These are phyloP conservation scores for Scopulariopsis brevicaulis DNA, from an alignment of 2,329 filamentous ascomycete species.

Conservation along the genomic window DNA sequence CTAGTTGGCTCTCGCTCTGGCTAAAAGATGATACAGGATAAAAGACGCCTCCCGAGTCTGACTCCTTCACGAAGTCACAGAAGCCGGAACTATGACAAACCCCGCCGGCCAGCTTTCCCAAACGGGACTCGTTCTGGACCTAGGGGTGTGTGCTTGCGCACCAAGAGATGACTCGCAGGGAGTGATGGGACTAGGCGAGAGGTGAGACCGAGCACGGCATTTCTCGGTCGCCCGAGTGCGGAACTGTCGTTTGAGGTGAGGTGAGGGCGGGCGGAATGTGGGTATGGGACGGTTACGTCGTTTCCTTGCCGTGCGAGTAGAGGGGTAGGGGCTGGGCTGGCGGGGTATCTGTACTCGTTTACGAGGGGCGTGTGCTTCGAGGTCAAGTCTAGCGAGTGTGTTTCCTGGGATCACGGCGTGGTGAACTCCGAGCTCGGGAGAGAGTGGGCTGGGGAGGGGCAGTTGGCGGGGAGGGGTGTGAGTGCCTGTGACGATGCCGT, in stretches of 20 bases:
- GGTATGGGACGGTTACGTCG: neutral
- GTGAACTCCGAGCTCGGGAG: too few species aligned
- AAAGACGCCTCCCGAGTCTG: neutral
- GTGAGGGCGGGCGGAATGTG: neutral
- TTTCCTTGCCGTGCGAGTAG: neutral
- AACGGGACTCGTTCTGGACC: neutral
- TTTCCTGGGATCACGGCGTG: too few species aligned
- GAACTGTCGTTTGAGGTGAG: neutral
- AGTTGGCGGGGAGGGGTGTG: too few species aligned
- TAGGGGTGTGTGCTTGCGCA: neutral
- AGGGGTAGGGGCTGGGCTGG: too few species aligned
- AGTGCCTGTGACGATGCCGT: too few species aligned
- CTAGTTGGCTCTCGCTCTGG: neutral
- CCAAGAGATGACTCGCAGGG: neutral
- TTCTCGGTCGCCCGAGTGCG: neutral
- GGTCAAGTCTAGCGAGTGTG: too few species aligned
- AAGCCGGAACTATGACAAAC: neutral
- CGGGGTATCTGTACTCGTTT: too few species aligned
- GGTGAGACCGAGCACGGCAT: neutral
- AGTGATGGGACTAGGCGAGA: neutral
- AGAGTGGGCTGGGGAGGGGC: too few species aligned
- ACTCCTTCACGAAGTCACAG: neutral
- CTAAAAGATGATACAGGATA: neutral
- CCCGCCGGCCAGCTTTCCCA: neutral
- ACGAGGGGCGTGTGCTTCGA: too few species aligned